Percentiles rank a stretch among this genome's conserved stretches.
These are phyloP conservation scores for Chrysoporthe puriensis DNA, from an alignment of 2,329 filamentous ascomycete genomes.

Conservation along the genomic window DNA sequence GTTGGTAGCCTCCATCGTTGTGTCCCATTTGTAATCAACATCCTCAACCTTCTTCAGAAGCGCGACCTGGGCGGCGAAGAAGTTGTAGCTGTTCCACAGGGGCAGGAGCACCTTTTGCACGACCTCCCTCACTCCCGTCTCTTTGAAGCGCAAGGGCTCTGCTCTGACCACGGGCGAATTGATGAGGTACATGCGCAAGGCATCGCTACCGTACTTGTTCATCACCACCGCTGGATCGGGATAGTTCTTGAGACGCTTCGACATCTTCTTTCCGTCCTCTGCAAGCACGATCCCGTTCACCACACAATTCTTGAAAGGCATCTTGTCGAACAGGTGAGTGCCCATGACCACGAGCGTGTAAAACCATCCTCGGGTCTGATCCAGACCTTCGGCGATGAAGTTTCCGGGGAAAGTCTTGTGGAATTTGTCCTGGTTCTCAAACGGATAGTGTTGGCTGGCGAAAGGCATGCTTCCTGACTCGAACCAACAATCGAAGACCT, in stretches of 20 bases:
- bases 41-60: slow-evolving; percentile 84
- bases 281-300: slow-evolving; percentile 94
- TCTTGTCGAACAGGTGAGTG: slow-evolving; percentile 80
- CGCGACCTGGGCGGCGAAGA: slow-evolving; percentile 87
- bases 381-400: slow-evolving; percentile 84
- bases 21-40: slow-evolving; percentile 78
- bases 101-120: slow-evolving; percentile 89
- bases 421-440: slow-evolving; percentile 83
- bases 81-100: slow-evolving; percentile 96
- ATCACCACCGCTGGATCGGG: slow-evolving; percentile 85
- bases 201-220: slow-evolving; percentile 87
- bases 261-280: slow-evolving; percentile 98
- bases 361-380: slow-evolving; percentile 97
- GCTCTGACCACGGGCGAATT: slow-evolving; percentile 94
- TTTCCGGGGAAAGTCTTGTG: slow-evolving; percentile 84
- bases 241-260: slow-evolving; percentile 94
- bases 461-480: slow-evolving; percentile 97
- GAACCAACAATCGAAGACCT: slow-evolving; percentile 97
- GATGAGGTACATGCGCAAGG: slow-evolving; percentile 91
- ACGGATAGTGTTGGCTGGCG: slow-evolving; percentile 87
- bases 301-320: slow-evolving; percentile 95
- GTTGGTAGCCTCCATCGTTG: slow-evolving; percentile 73
- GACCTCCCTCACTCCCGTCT: slow-evolving; percentile 90
- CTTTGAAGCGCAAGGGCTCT: slow-evolving; percentile 89
- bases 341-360: slow-evolving; percentile 90